A percentile compares a stretch with the other conserved stretches of the same genome.
These are phyloP conservation scores for Cronartium quercuum DNA, from an alignment of 1,284 basidiomycete genomes.

Conservation along the genomic window DNA sequence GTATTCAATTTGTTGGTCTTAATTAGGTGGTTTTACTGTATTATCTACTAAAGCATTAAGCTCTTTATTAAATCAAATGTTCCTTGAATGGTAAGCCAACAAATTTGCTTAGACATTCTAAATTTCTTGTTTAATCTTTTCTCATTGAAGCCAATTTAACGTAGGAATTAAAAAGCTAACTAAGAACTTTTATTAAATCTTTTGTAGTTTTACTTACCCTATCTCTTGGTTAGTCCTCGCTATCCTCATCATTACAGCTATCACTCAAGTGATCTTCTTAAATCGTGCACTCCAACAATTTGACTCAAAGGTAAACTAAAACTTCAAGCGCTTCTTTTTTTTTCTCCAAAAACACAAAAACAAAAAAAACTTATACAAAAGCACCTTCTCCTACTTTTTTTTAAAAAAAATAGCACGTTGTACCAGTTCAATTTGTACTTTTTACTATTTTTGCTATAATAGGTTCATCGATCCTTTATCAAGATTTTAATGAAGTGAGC, in stretches of 20 bases:
- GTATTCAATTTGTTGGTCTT: neutral
- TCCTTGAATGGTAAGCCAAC: conserved; percentile 64
- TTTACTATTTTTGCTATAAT: conserved; percentile 69
- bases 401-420: conserved; percentile 61
- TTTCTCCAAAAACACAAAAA: neutral
- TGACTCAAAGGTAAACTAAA: conserved; percentile 41
- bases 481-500: conserved; percentile 64
- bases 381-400: neutral
- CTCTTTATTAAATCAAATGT: conserved; percentile 66
- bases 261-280: conserved; percentile 84
- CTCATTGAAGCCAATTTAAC: too few species aligned
- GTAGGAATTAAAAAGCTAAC: neutral
- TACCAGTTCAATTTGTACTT: conserved; percentile 89
- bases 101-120: neutral
- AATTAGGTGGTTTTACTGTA: conserved; percentile 81
- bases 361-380: conserved; percentile 39
- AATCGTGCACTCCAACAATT: conserved; percentile 57
- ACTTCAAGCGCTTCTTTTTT: neutral
- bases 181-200: neutral
- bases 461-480: conserved; percentile 86
- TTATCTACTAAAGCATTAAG: conserved; percentile 88
- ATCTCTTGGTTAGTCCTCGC: conserved; percentile 50
- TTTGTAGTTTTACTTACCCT: conserved; percentile 42
- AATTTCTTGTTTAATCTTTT: too few species aligned
- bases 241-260: conserved; percentile 69